Conservation (phyloP, 805 yeast genomes). For the Candida multigemmis region DNA sequence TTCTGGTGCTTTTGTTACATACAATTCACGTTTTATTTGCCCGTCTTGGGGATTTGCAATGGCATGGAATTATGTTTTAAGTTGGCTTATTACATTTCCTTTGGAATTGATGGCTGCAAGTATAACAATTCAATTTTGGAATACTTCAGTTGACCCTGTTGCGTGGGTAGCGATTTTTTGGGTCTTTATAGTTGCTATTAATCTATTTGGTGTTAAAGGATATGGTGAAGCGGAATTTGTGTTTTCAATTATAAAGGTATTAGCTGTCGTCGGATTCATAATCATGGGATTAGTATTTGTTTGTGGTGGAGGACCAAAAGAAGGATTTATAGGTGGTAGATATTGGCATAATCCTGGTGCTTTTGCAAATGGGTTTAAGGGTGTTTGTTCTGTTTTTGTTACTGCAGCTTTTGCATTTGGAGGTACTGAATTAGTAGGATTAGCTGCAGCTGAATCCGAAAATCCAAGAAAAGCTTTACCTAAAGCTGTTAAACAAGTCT, state of each 20-base stretch:
- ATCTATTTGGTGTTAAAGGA: conserved; percentile 51
- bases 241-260: conserved; percentile 41
- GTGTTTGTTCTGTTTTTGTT: conserved; percentile 50
- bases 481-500: conserved; percentile 54
- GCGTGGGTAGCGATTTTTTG: conserved; percentile 48
- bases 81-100: conserved; percentile 19
- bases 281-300: conserved; percentile 43
- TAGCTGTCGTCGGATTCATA: conserved; percentile 49
- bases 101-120: conserved; percentile 22
- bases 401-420: conserved; percentile 59
- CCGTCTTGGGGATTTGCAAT: conserved; percentile 56
- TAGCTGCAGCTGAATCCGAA: conserved; percentile 59
- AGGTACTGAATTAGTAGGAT: conserved; percentile 58
- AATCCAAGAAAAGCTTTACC: conserved; percentile 57
- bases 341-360: conserved; percentile 57
- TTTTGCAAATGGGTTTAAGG: conserved; percentile 44
- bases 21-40: conserved; percentile 49
- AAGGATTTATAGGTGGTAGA: conserved; percentile 49
- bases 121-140: conserved; percentile 18
- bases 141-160: conserved; percentile 27
- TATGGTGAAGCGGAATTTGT: conserved; percentile 60
- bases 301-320: conserved; percentile 49
- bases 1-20: conserved; percentile 58
- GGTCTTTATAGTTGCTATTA: conserved; percentile 37
- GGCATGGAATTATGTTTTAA: conserved; percentile 36